Percentiles rank a stretch among this genome's conserved stretches.
Conservation (phyloP, 2,329 filamentous ascomycete genomes). For the Clonostachys rosea region DNA sequence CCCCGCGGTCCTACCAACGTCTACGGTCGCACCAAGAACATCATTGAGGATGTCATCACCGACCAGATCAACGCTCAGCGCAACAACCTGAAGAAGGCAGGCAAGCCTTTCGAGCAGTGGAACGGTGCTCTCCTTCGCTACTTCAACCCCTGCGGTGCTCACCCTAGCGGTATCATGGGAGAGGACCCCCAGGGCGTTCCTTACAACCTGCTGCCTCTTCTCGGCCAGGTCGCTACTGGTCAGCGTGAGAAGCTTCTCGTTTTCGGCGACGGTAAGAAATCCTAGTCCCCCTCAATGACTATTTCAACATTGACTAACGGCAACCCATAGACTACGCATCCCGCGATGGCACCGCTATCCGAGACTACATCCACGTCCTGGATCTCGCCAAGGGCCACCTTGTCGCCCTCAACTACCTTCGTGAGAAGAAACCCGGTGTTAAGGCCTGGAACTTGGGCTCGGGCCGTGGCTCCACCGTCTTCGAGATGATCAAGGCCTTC, state of each 20-base stretch:
- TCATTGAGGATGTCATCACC: conserved; percentile 86
- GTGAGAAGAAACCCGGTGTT: conserved; percentile 78
- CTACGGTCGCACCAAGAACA: conserved; percentile 94
- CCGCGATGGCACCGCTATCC: conserved; percentile 87
- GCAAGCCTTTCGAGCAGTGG: conserved; percentile 75
- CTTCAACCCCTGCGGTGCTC: conserved; percentile 95
- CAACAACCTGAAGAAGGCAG: conserved; percentile 74
- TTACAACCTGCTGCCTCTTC: conserved; percentile 89
- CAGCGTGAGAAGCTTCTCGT: conserved; percentile 92
- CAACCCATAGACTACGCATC: conserved; percentile 72
- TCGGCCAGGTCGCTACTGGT: conserved; percentile 94
- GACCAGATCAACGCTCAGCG: conserved; percentile 87
- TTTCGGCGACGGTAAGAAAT: conserved; percentile 79
- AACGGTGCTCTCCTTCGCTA: conserved; percentile 92
- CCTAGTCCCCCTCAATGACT: not conserved
- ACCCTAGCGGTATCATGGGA: conserved; percentile 95
- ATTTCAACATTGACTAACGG: conserved; percentile 7
- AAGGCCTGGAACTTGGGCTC: conserved; percentile 97
- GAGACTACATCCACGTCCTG: conserved; percentile 96
- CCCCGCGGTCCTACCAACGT: conserved; percentile 96
- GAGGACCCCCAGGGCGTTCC: conserved; percentile 95
- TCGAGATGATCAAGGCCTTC: conserved; percentile 97
- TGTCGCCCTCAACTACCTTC: conserved; percentile 85
- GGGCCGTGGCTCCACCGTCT: conserved; percentile 90
- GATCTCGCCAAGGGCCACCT: conserved; percentile 85